Conservation (phyloP, 2,329 filamentous ascomycete genomes). For the Sporothrix phasma region DNA sequence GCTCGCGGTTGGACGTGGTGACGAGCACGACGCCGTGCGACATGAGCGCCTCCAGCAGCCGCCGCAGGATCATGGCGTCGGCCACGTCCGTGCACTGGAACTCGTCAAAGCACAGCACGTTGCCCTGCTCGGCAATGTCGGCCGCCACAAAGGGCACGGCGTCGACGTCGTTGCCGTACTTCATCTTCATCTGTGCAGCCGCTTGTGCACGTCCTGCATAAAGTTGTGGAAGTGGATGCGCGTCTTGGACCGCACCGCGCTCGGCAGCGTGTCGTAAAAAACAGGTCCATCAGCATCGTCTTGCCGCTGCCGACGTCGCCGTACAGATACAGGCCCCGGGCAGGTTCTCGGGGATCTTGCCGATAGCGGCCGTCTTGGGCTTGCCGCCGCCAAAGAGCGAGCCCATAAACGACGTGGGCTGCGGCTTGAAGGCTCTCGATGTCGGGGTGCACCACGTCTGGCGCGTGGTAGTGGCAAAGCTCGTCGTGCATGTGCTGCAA, state of each 20-base stretch:
- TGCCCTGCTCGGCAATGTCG: conserved; percentile 77
- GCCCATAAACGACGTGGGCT: conserved; percentile 46
- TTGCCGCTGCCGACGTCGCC: conserved; percentile 96
- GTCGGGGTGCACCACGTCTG: conserved; percentile 64
- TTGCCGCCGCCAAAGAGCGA: conserved; percentile 43
- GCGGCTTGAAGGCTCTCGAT: conserved; percentile 51
- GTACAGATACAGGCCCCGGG: conserved; percentile 91
- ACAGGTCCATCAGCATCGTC: conserved; percentile 99
- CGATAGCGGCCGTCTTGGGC: conserved; percentile 28
- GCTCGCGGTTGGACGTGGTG: conserved; percentile 94
- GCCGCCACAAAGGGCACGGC: conserved; percentile 86
- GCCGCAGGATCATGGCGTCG: conserved; percentile 90
- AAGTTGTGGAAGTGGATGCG: conserved; percentile 99
- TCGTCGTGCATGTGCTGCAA: conserved; percentile 84
- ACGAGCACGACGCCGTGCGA: conserved; percentile 93
- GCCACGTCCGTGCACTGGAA: conserved; percentile 98
- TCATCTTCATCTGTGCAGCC: conserved; percentile 85
- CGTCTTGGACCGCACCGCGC: conserved; percentile 69
- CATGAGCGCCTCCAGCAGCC: conserved; percentile 79
- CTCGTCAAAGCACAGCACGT: conserved; percentile 93
- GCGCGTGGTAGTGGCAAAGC: conserved; percentile 62
- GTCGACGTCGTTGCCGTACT: conserved; percentile 81
- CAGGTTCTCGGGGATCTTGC: conserved; percentile 57
- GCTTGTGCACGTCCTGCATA: conserved; percentile 94
- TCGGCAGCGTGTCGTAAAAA: conserved; percentile 86